Percentiles rank a stretch among this genome's conserved stretches.
Conservation (phyloP, 495 filamentous ascomycete species). For the Aspergillus egyptiacus region DNA sequence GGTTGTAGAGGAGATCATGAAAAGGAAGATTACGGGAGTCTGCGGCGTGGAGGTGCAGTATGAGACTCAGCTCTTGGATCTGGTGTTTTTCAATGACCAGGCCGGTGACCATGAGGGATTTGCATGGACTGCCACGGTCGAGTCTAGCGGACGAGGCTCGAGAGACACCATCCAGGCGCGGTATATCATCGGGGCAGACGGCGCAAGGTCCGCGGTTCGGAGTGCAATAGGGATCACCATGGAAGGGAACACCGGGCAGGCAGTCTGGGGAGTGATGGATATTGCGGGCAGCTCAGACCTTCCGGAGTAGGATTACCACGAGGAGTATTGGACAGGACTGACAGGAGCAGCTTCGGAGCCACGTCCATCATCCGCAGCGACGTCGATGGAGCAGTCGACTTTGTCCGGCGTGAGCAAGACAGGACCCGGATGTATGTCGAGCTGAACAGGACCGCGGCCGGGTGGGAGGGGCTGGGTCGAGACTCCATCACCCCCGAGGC, state of each 20-base stretch:
- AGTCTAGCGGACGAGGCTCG: background rate
- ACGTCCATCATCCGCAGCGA: background rate
- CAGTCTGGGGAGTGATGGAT: slow-evolving; percentile 1
- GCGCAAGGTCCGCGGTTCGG: background rate
- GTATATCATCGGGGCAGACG: background rate
- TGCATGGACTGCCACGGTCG: background rate
- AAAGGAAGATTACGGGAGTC: background rate
- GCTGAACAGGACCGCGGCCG: background rate
- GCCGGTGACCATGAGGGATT: background rate
- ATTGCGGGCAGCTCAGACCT: background rate
- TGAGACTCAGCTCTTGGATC: background rate
- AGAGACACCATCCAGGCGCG: background rate
- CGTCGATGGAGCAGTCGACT: background rate
- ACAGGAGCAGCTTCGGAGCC: background rate
- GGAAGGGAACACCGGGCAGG: background rate
- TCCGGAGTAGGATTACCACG: background rate
- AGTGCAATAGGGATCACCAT: background rate
- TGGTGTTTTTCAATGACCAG: background rate
- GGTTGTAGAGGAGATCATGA: background rate
- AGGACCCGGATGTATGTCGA: background rate
- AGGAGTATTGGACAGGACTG: no score
- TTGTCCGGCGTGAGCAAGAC: background rate
- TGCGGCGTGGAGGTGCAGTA: background rate
- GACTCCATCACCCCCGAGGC: background rate
- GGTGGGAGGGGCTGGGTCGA: background rate